Evolutionary conservation across 2,329 filamentous ascomycete species (phyloP), one percentile per base, ranked within the genome.

Genomic region (Teratosphaeria epicoccoides): DNA sequence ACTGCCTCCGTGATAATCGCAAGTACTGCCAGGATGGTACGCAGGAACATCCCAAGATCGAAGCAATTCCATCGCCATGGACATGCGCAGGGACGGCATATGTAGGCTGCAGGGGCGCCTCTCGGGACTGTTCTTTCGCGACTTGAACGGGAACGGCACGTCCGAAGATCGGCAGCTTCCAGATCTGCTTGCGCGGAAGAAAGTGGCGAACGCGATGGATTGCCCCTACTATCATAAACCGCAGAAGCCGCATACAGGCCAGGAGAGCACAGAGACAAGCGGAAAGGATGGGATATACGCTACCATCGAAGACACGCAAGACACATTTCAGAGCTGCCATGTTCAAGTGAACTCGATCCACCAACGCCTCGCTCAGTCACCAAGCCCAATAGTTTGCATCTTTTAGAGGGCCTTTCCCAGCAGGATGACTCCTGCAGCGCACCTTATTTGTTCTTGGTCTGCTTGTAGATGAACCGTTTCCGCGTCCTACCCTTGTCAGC

Each of bases 381-480:
- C 25, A 46, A 10, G 14, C 4, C 14, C 33, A 17, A 40, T 40
- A 14, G n/a, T 2, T 7, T 6, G 6, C 33, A 4, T 17, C n/a
- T 6, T 20, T 17, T 7, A 20, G 20, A 17, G 33, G 33, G 33
- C 33, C 6, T 2, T 40, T 9, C n/a, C 20, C 33, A 40, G n/a
- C n/a, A n/a, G n/a, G n/a, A 20, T 40, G n/a, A 9, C n/a, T 10
- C 5, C 7, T 17, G n/a, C 14, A 22, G 2, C 2, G 9, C 9
- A 17, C 23, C n/a, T 25, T 74, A 83, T 70, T 78, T 84, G 69
- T 86, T 86, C 78, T 86, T 86, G 54, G 80, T 83, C 71, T 78
- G 75, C 71, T 83, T 85, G 66, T 85, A 86, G 24, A 73, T 74
- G 69, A 86, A 85, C 43, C 73, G 73, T 70, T 85, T 85, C 60